Base-by-base conservation (phyloP, 768 basidiomycete species). In the Mycena kentingensis region DNA sequence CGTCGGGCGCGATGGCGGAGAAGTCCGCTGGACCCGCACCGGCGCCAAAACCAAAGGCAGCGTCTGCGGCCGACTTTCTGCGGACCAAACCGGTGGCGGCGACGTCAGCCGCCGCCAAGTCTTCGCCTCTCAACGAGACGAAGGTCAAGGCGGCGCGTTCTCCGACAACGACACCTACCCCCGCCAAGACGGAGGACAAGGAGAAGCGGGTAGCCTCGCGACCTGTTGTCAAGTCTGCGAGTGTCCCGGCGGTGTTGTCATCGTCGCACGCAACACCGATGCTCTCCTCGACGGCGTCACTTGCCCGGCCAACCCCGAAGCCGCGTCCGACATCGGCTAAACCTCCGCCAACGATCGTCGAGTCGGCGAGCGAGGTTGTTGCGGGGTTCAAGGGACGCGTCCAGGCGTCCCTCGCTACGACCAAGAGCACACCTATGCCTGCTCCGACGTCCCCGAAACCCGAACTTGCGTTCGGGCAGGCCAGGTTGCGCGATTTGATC, bases 401-500 rank as follows among this genome's bases (percentile, higher is more conserved):
- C 21, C 58, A 60, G 31, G 46, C 58, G 18, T 51, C 52, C 3
- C 42, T 52, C 36, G 51, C 58, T 52, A 13, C 54, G 52, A 3
- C 38, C 57, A 15, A 58, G 46, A 28, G 27, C 49, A 0, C 44
- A 35, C 13, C 58, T 43, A 25, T 11, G 12, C 11, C 41, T 42
- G 41, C 65, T 11, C 64, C 31, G 31, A n/a, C 41, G 41, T n/a
- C 11, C 8, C 41, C 41, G n/a, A 54, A 60, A 16, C 53, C 60
- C 2, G 85, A 87, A 34, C 66, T 87, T 51, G 85, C 81, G 10
- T 90, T 90, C 70, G 89, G 89, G 13, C 85, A 90, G 67, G 88
- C 88, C 13, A 74, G 85, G 54, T 68, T 91, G 59, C 73, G 87
- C 50, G 88, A 90, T 69, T 72, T 91, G 55, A 91, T 91, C 65